Evolutionary conservation across 1,139 yeast species (phyloP), one percentile per base, ranked within the genome.

Genomic region (Arxiozyma telluris): DNA sequence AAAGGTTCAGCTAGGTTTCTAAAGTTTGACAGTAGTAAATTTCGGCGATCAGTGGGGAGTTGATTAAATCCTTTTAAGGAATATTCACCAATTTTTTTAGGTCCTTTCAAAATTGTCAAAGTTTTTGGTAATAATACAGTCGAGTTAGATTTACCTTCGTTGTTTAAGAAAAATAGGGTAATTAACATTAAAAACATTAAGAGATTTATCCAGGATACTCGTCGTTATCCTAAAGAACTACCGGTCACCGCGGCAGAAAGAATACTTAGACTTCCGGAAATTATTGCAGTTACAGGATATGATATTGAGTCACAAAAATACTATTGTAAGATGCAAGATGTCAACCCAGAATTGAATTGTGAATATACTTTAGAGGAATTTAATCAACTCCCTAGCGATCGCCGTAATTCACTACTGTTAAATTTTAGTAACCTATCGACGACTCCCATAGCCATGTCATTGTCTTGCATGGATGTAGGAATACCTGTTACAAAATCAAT

Each of bases 111-210:
- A 41, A 41, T 57, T 15, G 54, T 55, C 3, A 52, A 50, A 38
- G 44, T 41, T 22, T 44, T 55, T n/a, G 41, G 34, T 41, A 45
- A 46, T 17, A 57, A 58, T 51, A 52, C 57, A 4, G 50, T 46
- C 30, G 60, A 57, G 21, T 23, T 58, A 27, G 59, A 58, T 34
- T 39, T 57, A 44, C 56, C 54, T 1, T 25, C 58, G 1, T 17
- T 23, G 1, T 11, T 9, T 12, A 53, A 48, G 44, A 30, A 6
- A 49, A 50, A 56, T 43, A 46, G 53, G 27, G 41, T 47, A 7
- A 49, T 56, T 18, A 56, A 56, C 43, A 41, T 54, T 8, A 39
- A 50, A 44, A 21, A 53, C n/a, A 42, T 51, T 8, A 51, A 51
- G 21, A 34, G 18, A 20, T 47, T 47, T 9, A 23, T 42, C 2